Evolutionary conservation across 805 yeast genomes (phyloP).

Genomic region (Metschnikowia noctiluminum): DNA sequence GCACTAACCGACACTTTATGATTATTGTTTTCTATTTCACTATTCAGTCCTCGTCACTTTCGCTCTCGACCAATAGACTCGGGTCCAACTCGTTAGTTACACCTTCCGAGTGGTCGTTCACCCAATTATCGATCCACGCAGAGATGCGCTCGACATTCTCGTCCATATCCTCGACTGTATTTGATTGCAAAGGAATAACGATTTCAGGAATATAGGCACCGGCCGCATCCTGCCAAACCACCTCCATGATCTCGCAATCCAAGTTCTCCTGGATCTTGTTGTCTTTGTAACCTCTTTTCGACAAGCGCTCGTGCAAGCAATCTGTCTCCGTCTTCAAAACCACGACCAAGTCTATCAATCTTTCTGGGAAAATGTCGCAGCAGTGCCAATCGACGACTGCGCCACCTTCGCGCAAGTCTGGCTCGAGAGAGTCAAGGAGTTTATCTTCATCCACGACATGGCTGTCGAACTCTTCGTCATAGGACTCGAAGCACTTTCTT

Average conservation of each 20-base stretch:
- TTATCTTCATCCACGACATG: conserved; percentile 91
- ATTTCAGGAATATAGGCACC: conserved; percentile 78
- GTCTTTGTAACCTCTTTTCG: conserved; percentile 73
- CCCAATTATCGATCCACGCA: conserved; percentile 78
- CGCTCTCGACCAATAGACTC: conserved; percentile 10
- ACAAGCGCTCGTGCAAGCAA: conserved; percentile 68
- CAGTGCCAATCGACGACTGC: conserved; percentile 96
- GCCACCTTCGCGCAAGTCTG: conserved; percentile 79
- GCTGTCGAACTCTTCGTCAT: conserved; percentile 80
- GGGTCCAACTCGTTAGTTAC: conserved; percentile 47
- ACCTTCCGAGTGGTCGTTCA: conserved; percentile 51
- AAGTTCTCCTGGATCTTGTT: conserved; percentile 84
- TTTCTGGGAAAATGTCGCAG: conserved; percentile 91
- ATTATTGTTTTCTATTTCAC: too few relatives aligned
- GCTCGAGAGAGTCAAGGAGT: conserved; percentile 76
- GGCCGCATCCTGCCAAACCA: conserved; percentile 78
- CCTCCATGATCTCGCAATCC: conserved; percentile 97
- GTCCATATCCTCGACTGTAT: conserved; percentile 72
- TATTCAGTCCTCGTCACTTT: conserved; percentile 8
- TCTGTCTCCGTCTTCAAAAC: conserved; percentile 80
- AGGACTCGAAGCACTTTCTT: conserved; percentile 73
- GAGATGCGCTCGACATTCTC: conserved; percentile 74
- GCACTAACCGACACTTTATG: background rate
- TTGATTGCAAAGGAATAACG: conserved; percentile 75
- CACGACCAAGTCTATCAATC: conserved; percentile 86